Evolutionary conservation across 768 basidiomycete species (phyloP).

Genomic region (Kockovaella imperatae): DNA sequence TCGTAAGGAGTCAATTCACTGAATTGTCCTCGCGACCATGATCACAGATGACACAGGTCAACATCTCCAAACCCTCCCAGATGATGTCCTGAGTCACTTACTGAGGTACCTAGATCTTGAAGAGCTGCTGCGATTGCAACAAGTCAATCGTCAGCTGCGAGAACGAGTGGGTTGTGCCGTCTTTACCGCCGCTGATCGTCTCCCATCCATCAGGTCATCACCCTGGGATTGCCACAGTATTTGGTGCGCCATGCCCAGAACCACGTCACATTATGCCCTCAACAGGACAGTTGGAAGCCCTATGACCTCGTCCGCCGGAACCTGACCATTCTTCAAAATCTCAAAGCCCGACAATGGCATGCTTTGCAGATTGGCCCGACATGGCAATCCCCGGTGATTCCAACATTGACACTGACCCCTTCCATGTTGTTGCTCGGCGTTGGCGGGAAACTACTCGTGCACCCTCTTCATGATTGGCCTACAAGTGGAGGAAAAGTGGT

Average conservation of each 20-base stretch:
- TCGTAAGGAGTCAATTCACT: neutral
- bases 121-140: slow-evolving; percentile 13
- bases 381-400: slow-evolving; percentile 28
- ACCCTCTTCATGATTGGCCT: slow-evolving; percentile 12
- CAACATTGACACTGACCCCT: slow-evolving; percentile 17
- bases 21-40: no score
- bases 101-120: slow-evolving; percentile 12
- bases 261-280: slow-evolving; percentile 12
- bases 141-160: slow-evolving; percentile 1
- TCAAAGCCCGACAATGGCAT: slow-evolving; percentile 15
- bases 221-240: slow-evolving; percentile 23
- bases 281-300: slow-evolving; percentile 12
- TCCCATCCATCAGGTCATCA: slow-evolving; percentile 9
- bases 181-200: neutral
- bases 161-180: slow-evolving; percentile 14
- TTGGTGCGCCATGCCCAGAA: slow-evolving; percentile 18
- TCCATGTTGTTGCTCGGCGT: slow-evolving; percentile 21
- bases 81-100: slow-evolving; percentile 25
- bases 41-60: no score
- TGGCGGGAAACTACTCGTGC: slow-evolving; percentile 21
- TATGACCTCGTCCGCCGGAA: slow-evolving; percentile 11
- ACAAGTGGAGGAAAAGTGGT: slow-evolving; percentile 9
- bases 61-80: slow-evolving; percentile 19
- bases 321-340: slow-evolving; percentile 6
- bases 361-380: slow-evolving; percentile 29